Base-by-base conservation (phyloP, 495 filamentous ascomycete genomes). In the Penicillium angulare region DNA sequence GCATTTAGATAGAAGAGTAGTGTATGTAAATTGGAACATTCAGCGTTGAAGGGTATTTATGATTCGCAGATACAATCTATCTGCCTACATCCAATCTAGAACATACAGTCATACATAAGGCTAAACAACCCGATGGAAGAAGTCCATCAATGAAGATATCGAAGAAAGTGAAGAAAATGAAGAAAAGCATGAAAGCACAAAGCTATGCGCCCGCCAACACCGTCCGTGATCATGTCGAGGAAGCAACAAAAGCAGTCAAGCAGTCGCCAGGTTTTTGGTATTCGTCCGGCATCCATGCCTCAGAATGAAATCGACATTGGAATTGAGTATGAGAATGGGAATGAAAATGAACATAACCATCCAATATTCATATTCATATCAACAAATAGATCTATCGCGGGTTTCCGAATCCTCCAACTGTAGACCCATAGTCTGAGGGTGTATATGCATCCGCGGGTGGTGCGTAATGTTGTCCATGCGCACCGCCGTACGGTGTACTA, bases 401-500 rank as follows among this genome's bases (percentile, higher is more conserved):
- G 47, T 68, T 5, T 46, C 23, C 16, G 24, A 24, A 70, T 33
- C 62, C 61, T 26, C 61, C 54, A 34, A 54, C 54, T 16, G 57
- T 52, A 2, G 57, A 56, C 24, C 50, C 57, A 23, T 60, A 66
- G 6, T 66, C 62, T 13, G 60, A 59, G 15, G 62, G 56, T 2
- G 59, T 49, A 36, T 61, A 61, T 4, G 64, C 60, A 16, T 42
- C 51, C 1, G 64, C 53, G 6, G 62, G 58, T 12, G 63, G 53
- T 15, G 34, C 54, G 17, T 74, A 73, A 49, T 74, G 73, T 57
- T 73, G 69, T 0, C 69, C 73, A 38, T 75, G 68, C 12, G 73
- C 67, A 26, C 72, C 69, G 15, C 75, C 73, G 44, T 80, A 78
- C 55, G 68, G 64, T 26, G 74, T 76, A 27, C 61, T 68, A 56